Evolutionary conservation across 345 rosid genomes (phyloP).

Genomic region (thale cress (Arabidopsis thaliana)): TAIR10.1 NC_003070.9:6766001-6766500

Average conservation of each 20-base stretch:
- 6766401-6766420: neutral
- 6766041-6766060: neutral
- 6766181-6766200: neutral
- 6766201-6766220: conserved; percentile 41
- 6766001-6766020: neutral
- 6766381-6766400: neutral
- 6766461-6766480: conserved; percentile 71
- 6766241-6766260: conserved; percentile 70
- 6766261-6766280: conserved; percentile 80
- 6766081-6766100: neutral
- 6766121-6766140: too few species aligned
- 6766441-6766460: conserved; percentile 76
- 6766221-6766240: conserved; percentile 67
- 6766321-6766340: conserved; percentile 79
- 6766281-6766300: conserved; percentile 46
- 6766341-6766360: conserved; percentile 76
- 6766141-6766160: too few species aligned
- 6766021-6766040: neutral
- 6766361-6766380: neutral
- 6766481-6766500: conserved; percentile 58
- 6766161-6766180: neutral
- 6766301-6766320: conserved; percentile 72
- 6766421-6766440: neutral
- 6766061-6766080: neutral
- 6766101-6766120: too few species aligned